phyloP scores from a whole-genome alignment of 306 rosid genomes.

The Castanospermum australe region DNA sequence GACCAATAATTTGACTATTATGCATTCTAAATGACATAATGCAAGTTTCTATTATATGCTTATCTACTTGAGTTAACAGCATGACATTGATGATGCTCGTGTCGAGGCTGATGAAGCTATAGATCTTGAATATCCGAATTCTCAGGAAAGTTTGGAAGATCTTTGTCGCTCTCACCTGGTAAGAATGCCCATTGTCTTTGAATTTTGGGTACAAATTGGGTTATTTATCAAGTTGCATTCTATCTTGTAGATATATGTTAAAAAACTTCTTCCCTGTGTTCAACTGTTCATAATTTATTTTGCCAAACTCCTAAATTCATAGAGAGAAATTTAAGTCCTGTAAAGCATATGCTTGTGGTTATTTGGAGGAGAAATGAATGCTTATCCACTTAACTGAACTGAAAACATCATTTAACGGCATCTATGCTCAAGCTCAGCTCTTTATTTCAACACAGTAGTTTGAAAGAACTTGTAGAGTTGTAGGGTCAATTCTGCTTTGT shows the following conservation, averaged over 20 bases:
- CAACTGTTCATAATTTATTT: background rate
- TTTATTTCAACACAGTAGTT: background rate
- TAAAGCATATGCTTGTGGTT: background rate
- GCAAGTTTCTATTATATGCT: conserved; percentile 18
- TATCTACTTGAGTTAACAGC: conserved; percentile 46
- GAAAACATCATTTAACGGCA: background rate
- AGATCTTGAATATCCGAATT: conserved; percentile 49
- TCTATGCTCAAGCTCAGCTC: background rate
- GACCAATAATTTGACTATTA: conserved; percentile 22
- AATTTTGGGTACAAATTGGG: background rate
- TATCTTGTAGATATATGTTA: background rate
- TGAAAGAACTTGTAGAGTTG: background rate
- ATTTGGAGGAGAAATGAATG: background rate
- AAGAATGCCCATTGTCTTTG: conserved; percentile 29
- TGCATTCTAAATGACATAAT: background rate
- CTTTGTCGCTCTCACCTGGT: conserved; percentile 97
- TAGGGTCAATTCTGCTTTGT: background rate
- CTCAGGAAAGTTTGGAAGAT: conserved; percentile 76
- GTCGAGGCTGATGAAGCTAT: conserved; percentile 47
- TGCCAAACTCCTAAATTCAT: background rate
- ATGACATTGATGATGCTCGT: conserved; percentile 41
- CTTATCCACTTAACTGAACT: background rate
- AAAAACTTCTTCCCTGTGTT: background rate
- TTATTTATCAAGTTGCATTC: background rate
- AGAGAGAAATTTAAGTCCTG: background rate